Evolutionary conservation across 2,329 filamentous ascomycete species (phyloP).

Genomic region (Colletotrichum filicis): DNA sequence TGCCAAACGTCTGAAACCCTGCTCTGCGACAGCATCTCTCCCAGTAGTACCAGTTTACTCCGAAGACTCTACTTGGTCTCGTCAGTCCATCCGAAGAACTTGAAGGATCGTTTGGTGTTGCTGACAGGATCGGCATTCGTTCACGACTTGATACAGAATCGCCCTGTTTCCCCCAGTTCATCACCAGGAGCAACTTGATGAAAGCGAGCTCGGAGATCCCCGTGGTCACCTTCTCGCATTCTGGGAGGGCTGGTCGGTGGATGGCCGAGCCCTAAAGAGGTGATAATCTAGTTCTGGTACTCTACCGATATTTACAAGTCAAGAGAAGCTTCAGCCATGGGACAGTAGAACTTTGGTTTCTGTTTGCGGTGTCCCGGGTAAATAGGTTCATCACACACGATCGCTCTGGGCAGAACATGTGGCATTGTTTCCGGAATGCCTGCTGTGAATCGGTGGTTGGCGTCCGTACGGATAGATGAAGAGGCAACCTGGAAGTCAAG

Average conservation of each 20-base stretch:
- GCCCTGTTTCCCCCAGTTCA: neutral
- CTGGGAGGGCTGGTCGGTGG: neutral
- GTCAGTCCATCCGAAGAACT: neutral
- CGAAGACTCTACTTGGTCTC: neutral
- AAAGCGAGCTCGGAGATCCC: neutral
- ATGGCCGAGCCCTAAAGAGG: neutral
- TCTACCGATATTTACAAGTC: neutral
- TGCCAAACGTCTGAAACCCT: constrained; percentile 29
- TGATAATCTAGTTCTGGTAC: neutral
- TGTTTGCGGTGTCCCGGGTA: neutral
- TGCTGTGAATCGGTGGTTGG: neutral
- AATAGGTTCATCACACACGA: neutral
- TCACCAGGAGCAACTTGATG: neutral
- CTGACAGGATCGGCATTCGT: neutral
- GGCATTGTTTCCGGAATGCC: neutral
- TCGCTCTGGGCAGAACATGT: neutral
- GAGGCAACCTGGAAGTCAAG: neutral
- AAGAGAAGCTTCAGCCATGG: neutral
- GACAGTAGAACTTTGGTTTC: neutral
- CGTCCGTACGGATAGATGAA: too few species aligned
- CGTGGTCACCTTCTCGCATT: neutral
- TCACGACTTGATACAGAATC: neutral
- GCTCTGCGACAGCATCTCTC: constrained; percentile 21
- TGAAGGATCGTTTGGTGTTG: neutral
- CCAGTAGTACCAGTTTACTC: neutral